Evolutionary conservation across 352 stramenopile genomes (phyloP).

Genomic region (Globisporangium middletonii): DNA sequence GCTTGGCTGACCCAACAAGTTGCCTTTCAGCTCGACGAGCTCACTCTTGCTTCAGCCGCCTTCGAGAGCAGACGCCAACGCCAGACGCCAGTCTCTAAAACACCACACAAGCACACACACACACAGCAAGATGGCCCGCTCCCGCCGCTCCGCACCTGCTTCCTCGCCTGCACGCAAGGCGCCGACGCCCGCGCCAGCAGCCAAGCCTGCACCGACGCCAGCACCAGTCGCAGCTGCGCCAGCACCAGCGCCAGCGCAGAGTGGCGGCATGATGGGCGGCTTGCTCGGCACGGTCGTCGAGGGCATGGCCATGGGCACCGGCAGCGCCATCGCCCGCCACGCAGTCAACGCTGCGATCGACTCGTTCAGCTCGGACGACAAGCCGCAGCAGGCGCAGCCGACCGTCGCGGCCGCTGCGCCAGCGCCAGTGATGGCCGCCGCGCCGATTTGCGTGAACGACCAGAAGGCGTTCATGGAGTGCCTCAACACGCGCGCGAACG

Average conservation of each 20-base stretch:
- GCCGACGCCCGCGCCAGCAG: constrained; percentile 10
- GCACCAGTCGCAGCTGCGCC: constrained; percentile 26
- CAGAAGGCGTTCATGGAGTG: constrained; percentile 81
- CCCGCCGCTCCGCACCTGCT: constrained; percentile 38
- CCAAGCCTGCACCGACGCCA: constrained; percentile 15
- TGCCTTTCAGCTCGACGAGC: too few species aligned
- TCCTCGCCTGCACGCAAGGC: constrained; percentile 42
- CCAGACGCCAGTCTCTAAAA: too few species aligned
- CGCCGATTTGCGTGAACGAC: constrained; percentile 42
- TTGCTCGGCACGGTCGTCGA: constrained; percentile 94
- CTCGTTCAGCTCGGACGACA: constrained; percentile 54
- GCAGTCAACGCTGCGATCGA: constrained; percentile 65
- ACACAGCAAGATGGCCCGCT: constrained; percentile 50
- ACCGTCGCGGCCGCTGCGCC: constrained; percentile 11
- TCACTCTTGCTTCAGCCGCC: too few species aligned
- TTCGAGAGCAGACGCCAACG: too few species aligned
- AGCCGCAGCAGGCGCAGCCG: constrained; percentile 21
- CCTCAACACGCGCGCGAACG: constrained; percentile 67
- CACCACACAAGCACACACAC: not conserved
- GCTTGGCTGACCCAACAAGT: too few species aligned
- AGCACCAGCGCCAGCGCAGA: constrained; percentile 25
- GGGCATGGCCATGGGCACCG: constrained; percentile 96
- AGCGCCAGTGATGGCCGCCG: constrained; percentile 12
- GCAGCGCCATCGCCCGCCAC: constrained; percentile 92
- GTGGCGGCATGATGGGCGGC: constrained; percentile 86